Base-by-base conservation (phyloP, 805 yeast genomes). In the Danielia oregonensis region DNA sequence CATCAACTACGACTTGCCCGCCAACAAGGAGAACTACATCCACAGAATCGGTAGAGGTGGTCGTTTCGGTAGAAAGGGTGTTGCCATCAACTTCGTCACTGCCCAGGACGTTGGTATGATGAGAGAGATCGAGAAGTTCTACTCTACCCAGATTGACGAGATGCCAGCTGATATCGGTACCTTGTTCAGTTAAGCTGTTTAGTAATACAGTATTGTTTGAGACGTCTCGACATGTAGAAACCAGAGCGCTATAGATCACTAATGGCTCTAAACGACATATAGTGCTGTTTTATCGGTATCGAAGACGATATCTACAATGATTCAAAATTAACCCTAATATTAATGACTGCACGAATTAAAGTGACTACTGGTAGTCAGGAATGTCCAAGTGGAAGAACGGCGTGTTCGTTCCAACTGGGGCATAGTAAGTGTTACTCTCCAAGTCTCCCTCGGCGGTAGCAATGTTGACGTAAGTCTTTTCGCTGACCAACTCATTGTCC, bases 41-140 rank as follows among this genome's bases (percentile, higher is more conserved):
- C 98, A 91, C 70, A 79, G 98, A 71, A 94, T 91, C 55, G 98
- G 98, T 65, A 81, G 98, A 71, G 86, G 95, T 52, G 98, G 98
- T 57, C 82, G 98, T 66, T 91, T 91, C 73, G 98, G 98, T 61
- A 79, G 98, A 66, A 91, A 89, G 71, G 98, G 98, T 73, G 91
- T 86, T 44, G 97, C 97, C 43, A 85, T 91, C 61, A 93, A 89
- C 73, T 85, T 91, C 57, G 82, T 89, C 52, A 89, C 97, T 33
- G 74, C 72, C 44, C 80, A 79, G 36, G 97, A 91, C 60, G 73
- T 74, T 46, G 72, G 75, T 46, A 74, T 74, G 57, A 70, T 89
- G 70, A 79, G 83, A 59, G 95, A 85, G 61, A 79, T 93, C 47
- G 97, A 91, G 71, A 82, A 73, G 61, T 86, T 80, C 71, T 91